These are phyloP conservation scores for Polyporus arcularius DNA, from an alignment of 768 basidiomycete genomes.

Conservation along the genomic window DNA sequence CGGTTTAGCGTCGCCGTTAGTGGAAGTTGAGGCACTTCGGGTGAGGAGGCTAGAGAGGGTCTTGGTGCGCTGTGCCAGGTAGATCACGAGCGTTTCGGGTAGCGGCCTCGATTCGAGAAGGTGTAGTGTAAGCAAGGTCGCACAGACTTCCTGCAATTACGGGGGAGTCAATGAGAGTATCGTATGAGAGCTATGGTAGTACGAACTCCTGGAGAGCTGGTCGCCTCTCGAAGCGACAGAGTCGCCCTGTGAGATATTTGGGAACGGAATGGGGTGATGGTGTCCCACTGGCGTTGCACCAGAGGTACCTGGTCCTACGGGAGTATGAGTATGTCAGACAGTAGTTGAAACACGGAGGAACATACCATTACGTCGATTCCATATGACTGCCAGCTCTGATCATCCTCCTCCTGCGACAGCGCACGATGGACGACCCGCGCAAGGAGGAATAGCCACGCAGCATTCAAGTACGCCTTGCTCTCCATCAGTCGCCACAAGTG, in stretches of 20 bases:
- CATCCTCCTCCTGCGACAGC: constrained; percentile 61
- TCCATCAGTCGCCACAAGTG: constrained; percentile 89
- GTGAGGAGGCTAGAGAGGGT: constrained; percentile 48
- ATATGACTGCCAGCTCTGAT: constrained; percentile 50
- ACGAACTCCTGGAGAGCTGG: constrained; percentile 54
- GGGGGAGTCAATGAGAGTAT: constrained; percentile 1
- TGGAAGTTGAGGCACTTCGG: constrained; percentile 19
- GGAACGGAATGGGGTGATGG: constrained; percentile 79
- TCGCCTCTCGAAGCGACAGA: constrained; percentile 66
- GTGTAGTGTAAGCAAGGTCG: constrained; percentile 80
- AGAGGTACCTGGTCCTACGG: constrained; percentile 82
- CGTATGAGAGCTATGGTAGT: neutral
- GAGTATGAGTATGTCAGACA: neutral
- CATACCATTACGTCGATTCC: constrained; percentile 64
- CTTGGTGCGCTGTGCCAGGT: constrained; percentile 71
- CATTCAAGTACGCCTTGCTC: constrained; percentile 73
- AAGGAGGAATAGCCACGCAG: constrained; percentile 86
- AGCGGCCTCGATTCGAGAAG: constrained; percentile 87
- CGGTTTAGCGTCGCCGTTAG: constrained; percentile 35
- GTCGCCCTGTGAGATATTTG: constrained; percentile 92
- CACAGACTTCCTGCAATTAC: constrained; percentile 63
- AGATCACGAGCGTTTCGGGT: constrained; percentile 65
- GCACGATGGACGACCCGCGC: constrained; percentile 83
- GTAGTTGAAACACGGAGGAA: neutral
- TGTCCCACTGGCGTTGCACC: constrained; percentile 92